Base-by-base conservation (phyloP, 345 rosid genomes). In the Mangifera indica region DNA sequence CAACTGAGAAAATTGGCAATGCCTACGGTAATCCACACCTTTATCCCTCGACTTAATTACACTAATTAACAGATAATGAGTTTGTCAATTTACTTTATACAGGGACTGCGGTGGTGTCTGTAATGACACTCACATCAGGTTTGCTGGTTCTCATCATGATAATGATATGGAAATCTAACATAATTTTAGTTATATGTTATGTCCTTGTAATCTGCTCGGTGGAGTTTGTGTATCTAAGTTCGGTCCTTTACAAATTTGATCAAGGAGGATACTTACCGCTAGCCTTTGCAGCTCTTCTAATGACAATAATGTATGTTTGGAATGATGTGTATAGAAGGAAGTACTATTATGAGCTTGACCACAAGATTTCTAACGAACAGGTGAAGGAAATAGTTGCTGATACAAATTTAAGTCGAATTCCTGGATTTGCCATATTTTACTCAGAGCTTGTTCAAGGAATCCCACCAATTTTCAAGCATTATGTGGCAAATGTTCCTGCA, bases 71-170 rank as follows among this genome's bases (percentile, higher is more conserved):
- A 40, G 44, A 45, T 42, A 2, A 66, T 54, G 59, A 49, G 40
- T 21, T 62, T 18, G 1, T 62, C 15, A 2, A 13, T 68, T 15
- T 24, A 13, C n/a, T 63, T 17, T 24, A 13, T 69, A 62, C 80
- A 83, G 88, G 92, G 24, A 76, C 81, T 40, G 86, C 86, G 0
- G 88, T 86, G 64, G 84, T 81, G n/a, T 69, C 80, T 11, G 90
- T 88, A 26, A 79, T 86, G 76, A 22, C 62, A 24, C 63, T 84
- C 1, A 88, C 85, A 15, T 86, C 89, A 9, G 5, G 78, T 0
- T 65, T 86, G 8, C 48, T 88, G 11, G 78, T 88, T 40, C 73
- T 86, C 18, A 68, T 86, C 72, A 88, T 84, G 90, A 65, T 88
- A 62, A 80, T 83, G 84, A 78, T 85, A 77, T 83, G 89, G 87